These are phyloP conservation scores for Linnemannia hyalina DNA, from an alignment of 192 early-diverging fungal species.

Conservation along the genomic window DNA sequence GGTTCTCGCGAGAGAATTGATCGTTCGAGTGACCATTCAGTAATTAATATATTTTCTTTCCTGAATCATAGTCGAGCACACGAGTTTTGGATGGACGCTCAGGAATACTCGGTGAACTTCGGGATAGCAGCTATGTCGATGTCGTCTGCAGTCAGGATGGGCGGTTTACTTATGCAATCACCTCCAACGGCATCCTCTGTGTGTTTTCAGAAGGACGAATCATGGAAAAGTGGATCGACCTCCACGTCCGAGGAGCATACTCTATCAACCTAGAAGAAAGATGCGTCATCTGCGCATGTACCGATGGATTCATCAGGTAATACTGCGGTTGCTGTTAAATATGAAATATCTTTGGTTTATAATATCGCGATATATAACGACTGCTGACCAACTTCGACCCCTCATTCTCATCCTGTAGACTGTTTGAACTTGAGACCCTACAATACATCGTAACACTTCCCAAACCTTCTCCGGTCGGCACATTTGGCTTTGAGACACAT, in stretches of 20 bases:
- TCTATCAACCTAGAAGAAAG: conserved; percentile 72
- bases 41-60: neutral
- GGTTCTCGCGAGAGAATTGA: no score
- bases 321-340: neutral
- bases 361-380: neutral
- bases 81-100: conserved; percentile 78
- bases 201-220: conserved; percentile 72
- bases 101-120: conserved; percentile 74
- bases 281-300: conserved; percentile 78
- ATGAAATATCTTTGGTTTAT: neutral
- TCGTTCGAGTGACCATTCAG: neutral
- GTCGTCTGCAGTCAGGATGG: conserved; percentile 64
- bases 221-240: conserved; percentile 87
- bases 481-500: conserved; percentile 52
- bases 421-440: conserved; percentile 80
- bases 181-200: conserved; percentile 75
- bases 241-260: conserved; percentile 74
- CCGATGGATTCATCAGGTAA: conserved; percentile 81
- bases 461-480: conserved; percentile 75
- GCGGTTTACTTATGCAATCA: conserved; percentile 73
- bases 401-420: conserved; percentile 38
- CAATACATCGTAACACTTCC: conserved; percentile 80
- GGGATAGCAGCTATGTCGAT: conserved; percentile 81
- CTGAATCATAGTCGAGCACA: conserved; percentile 13
- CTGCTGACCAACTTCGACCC: neutral